phyloP scores from a whole-genome alignment of 1,284 basidiomycete genomes.

The Marasmius fiardii region DNA sequence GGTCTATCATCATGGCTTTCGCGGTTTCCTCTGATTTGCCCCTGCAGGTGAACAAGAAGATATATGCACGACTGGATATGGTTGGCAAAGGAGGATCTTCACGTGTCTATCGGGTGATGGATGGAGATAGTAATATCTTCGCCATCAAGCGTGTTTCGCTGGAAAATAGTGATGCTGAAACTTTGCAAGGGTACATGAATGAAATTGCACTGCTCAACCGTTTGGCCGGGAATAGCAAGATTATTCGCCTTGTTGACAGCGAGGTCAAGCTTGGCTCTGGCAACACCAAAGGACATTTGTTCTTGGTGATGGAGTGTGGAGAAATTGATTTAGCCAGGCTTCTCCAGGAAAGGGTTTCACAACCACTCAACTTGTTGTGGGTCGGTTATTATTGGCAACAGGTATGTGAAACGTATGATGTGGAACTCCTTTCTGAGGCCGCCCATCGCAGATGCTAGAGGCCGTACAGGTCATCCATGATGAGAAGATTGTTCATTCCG shows the following conservation, averaged over 20 bases:
- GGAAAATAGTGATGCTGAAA: constrained; percentile 82
- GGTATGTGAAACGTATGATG: constrained; percentile 36
- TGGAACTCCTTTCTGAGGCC: constrained; percentile 7
- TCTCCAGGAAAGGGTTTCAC: constrained; percentile 77
- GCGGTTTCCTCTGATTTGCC: not conserved
- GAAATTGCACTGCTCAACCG: constrained; percentile 88
- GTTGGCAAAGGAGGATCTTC: constrained; percentile 92
- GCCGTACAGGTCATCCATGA: constrained; percentile 95
- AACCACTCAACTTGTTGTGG: constrained; percentile 87
- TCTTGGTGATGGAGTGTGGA: constrained; percentile 93
- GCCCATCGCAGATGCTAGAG: constrained; percentile 76
- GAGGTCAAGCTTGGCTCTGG: constrained; percentile 68
- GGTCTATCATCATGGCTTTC: constrained; percentile 12
- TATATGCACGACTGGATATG: constrained; percentile 80
- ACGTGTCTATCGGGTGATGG: constrained; percentile 89
- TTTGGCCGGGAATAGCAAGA: constrained; percentile 82
- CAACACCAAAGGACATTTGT: constrained; percentile 62
- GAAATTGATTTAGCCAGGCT: constrained; percentile 86
- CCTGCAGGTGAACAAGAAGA: constrained; percentile 71
- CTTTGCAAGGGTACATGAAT: constrained; percentile 90
- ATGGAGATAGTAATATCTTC: constrained; percentile 70
- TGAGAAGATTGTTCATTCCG: constrained; percentile 95
- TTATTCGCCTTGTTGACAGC: constrained; percentile 86
- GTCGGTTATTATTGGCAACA: constrained; percentile 95
- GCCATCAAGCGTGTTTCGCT: constrained; percentile 88